Evolutionary conservation across 768 basidiomycete species (phyloP).

Genomic region (Kwoniella sp.): DNA sequence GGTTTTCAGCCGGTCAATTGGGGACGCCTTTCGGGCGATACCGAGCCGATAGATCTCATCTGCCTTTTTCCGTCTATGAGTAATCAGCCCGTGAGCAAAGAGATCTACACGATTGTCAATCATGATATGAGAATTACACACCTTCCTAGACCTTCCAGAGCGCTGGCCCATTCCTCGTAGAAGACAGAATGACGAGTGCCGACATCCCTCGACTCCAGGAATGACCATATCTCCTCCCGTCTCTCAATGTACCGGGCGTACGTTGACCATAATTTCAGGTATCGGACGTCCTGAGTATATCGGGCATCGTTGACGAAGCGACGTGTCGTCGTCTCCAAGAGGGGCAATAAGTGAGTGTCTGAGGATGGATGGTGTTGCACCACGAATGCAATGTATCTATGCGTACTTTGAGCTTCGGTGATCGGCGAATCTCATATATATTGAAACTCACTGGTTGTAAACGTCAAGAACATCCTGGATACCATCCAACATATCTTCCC

Average conservation of each 20-base stretch:
- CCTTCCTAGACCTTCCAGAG: constrained; percentile 76
- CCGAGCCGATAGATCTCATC: constrained; percentile 79
- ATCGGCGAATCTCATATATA: background rate
- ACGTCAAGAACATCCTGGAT: constrained; percentile 78
- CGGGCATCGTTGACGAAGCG: constrained; percentile 78
- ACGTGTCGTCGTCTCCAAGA: constrained; percentile 80
- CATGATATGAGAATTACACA: constrained; percentile 59
- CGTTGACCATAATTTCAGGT: constrained; percentile 86
- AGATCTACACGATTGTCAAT: background rate
- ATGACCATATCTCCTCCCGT: constrained; percentile 75
- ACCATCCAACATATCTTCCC: constrained; percentile 63
- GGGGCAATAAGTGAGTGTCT: constrained; percentile 69
- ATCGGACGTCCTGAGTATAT: constrained; percentile 80
- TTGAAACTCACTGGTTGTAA: constrained; percentile 65
- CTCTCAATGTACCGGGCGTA: constrained; percentile 80
- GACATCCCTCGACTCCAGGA: constrained; percentile 86
- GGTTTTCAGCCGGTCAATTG: constrained; percentile 78
- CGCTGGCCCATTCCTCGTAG: constrained; percentile 87
- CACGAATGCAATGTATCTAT: constrained; percentile 76
- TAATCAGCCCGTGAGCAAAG: background rate
- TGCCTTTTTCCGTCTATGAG: constrained; percentile 74
- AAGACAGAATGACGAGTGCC: constrained; percentile 75
- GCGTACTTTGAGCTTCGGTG: background rate
- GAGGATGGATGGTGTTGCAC: constrained; percentile 79
- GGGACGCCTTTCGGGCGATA: constrained; percentile 76